Evolutionary conservation across 225 moss, liverwort and hornwort genomes (phyloP), one percentile per base, ranked within the genome.

Genomic region (Straminergon stramineum): DNA sequence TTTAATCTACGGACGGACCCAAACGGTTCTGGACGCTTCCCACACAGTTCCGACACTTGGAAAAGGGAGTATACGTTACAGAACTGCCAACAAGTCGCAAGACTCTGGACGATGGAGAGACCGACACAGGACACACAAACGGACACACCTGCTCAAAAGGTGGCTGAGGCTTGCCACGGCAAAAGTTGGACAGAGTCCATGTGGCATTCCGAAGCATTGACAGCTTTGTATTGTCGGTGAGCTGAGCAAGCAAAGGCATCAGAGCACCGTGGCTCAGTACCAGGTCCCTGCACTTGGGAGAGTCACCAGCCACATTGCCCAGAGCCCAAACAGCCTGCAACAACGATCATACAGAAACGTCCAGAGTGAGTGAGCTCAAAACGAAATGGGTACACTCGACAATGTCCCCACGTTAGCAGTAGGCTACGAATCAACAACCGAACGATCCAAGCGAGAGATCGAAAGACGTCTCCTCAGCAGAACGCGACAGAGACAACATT

Each of bases 301-400:
- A 99, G 89, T 99, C 99, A 48, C 99, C 99, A 27, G 99, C 99
- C 58, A 99, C 97, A 52, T 99, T 99, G 60, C 99, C 99, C 77
- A 99, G 92, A 58, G 99, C 99, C 99, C 99, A 99, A 4, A 99
- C 99, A 74, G 99, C 99, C 99, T 99, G 95, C 92, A 89, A 19
- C 19, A 48, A 23, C 7, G 13, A 35, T 15, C 6, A 32, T 3
- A 32, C 17, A 28, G 17, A 77, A 37, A 41, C 7, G 24, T 30
- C 11, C 65, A 41, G 11, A 39, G 57, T 91, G 3, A 89, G 65
- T 7, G 8, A 31, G 1, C 22, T 51, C 37, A 20, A 66, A 53
- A 23, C 7, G 13, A 58, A 57, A 63, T 0, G 21, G 58, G 4
- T 3, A 26, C 63, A 55, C 10, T 3, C 15, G 39, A 43, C 39